Base-by-base conservation (phyloP, 169 alveolate species). In the Pseudocohnilembus persalinus region DNA sequence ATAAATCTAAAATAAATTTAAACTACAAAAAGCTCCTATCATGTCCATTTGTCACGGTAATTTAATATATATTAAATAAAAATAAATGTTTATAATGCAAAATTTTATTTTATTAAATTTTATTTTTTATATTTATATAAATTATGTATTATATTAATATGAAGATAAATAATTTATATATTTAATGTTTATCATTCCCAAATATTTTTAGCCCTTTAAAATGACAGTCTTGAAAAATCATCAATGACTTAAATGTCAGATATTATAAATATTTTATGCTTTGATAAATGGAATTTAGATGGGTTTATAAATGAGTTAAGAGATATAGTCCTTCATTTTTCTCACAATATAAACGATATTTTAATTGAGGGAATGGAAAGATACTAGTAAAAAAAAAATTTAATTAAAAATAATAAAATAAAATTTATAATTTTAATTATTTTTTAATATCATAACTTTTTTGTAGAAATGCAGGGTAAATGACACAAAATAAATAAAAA, bases 181-280 rank as follows among this genome's bases (percentile, higher is more conserved):
- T n/a, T n/a, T n/a, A n/a, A n/a, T n/a, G n/a, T n/a, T n/a, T n/a
- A n/a, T n/a, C n/a, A n/a, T n/a, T n/a, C n/a, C n/a, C n/a, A 79
- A 34, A n/a, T 79, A 73, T 49, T 79, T 64, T 79, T 34, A 64
- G 76, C 49, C 6, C 1, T 79, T 0, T 79, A 74, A 29, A 63
- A 75, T 28, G 84, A 79, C 30, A 31, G 30, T 24, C 76, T 79
- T 15, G 35, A 68, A 0, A 79, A 79, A 63, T 29, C 30, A 0
- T 79, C 84, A 26, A 49, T 79, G 35, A 79, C 30, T 30, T 49
- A 64, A 63, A 79, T 79, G 35, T 49, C 84, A 28, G 76, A 79
- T 29, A 63, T 64, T 64, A 79, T 79, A 0, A 79, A 79, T 11
- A 34, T 35, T 27, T 34, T 79, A 75, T 79, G 84, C 11, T 35